Percentiles rank a stretch among this genome's conserved stretches.
Conservation (phyloP, 108 stramenopile genomes). For the Fistulifera pelliculosa region DNA sequence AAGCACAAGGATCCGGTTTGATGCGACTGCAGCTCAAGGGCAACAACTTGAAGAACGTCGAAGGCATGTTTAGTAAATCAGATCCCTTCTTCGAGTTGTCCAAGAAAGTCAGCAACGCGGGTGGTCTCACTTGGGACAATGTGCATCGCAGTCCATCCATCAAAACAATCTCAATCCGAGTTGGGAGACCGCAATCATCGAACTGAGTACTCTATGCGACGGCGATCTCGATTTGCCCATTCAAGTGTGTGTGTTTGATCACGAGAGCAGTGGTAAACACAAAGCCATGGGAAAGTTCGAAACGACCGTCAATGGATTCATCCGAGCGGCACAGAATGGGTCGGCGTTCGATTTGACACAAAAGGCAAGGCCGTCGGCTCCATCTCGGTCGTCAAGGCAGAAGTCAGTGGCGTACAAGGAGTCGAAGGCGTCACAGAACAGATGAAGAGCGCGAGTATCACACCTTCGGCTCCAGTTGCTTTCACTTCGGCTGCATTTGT, state of each 20-base stretch:
- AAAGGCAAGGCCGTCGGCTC: conserved; percentile 27
- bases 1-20: conserved; percentile 27
- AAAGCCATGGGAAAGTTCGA: conserved; percentile 46
- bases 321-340: conserved; percentile 7
- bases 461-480: conserved; percentile 8
- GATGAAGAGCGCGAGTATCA: conserved; percentile 10
- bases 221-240: conserved; percentile 37
- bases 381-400: conserved; percentile 15
- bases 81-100: conserved; percentile 73
- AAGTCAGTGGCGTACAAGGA: conserved; percentile 14
- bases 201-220: conserved; percentile 32
- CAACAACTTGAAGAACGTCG: conserved; percentile 63
- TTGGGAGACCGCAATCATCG: conserved; percentile 33
- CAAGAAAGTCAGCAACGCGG: conserved; percentile 37
- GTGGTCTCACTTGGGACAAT: conserved; percentile 43
- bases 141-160: conserved; percentile 18
- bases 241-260: conserved; percentile 39
- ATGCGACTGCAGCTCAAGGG: conserved; percentile 41
- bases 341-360: conserved; percentile 13
- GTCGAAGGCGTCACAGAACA: conserved; percentile 9
- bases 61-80: conserved; percentile 65
- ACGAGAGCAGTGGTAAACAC: conserved; percentile 46
- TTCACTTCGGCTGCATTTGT: neutral
- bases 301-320: conserved; percentile 32
- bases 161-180: conserved; percentile 46